Evolutionary conservation across 1,139 yeast species (phyloP).

Genomic region (Saccharomyces hybrid): DNA sequence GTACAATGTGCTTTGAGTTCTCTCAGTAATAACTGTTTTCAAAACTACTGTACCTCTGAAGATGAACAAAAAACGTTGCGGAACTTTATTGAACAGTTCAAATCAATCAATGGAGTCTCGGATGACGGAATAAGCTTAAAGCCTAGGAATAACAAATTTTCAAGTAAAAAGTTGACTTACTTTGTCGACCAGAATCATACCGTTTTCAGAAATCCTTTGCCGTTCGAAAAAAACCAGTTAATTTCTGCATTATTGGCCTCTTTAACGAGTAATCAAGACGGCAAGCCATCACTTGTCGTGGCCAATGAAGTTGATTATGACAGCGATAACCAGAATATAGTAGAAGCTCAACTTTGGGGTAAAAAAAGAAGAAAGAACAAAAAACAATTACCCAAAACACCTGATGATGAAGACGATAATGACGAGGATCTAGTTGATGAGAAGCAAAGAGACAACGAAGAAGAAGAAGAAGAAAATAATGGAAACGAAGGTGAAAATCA

Average conservation of each 20-base stretch:
- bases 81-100: slow-evolving; percentile 1
- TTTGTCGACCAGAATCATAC: neutral
- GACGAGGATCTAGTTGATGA: neutral
- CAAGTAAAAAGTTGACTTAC: slow-evolving; percentile 4
- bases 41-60: slow-evolving; percentile 7
- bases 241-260: slow-evolving; percentile 5
- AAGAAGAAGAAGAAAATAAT: slow-evolving; percentile 6
- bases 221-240: slow-evolving; percentile 10
- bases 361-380: slow-evolving; percentile 5
- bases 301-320: neutral
- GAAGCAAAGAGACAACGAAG: neutral
- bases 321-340: neutral
- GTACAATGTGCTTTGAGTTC: slow-evolving; percentile 15
- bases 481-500: neutral
- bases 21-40: slow-evolving; percentile 11
- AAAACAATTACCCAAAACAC: neutral
- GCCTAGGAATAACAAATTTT: slow-evolving; percentile 3
- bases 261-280: neutral
- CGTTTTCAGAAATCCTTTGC: slow-evolving; percentile 10
- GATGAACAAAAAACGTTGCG: neutral
- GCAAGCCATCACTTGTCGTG: neutral
- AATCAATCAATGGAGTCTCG: neutral
- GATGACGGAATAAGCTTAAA: neutral
- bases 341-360: slow-evolving; percentile 5
- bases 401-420: neutral